These are phyloP conservation scores for Zasmidium cellare DNA, from an alignment of 2,329 filamentous ascomycete species.

Conservation along the genomic window DNA sequence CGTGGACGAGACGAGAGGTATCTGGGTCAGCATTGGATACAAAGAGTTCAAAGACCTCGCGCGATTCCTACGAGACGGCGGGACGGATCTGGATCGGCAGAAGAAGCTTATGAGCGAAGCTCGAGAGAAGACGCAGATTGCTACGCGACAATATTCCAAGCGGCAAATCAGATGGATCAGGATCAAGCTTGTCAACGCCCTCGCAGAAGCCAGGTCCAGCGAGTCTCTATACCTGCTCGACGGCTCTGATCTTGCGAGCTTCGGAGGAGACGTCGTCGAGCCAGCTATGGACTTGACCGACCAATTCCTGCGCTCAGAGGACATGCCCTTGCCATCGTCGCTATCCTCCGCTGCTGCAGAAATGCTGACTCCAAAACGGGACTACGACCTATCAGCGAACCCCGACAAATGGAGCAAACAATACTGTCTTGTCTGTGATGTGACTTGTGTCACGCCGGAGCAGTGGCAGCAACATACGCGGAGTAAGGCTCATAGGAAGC, in stretches of 20 bases:
- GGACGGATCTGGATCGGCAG: constrained; percentile 44
- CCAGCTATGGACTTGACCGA: constrained; percentile 64
- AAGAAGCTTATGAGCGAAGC: constrained; percentile 58
- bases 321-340: constrained; percentile 54
- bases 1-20: constrained; percentile 75
- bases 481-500: constrained; percentile 54
- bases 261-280: constrained; percentile 62
- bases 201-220: constrained; percentile 54
- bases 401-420: constrained; percentile 51
- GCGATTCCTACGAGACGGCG: background rate
- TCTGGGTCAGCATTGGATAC: constrained; percentile 96
- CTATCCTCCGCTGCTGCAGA: constrained; percentile 59
- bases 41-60: constrained; percentile 72
- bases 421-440: constrained; percentile 71
- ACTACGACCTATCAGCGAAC: constrained; percentile 45
- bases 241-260: constrained; percentile 67
- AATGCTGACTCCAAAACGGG: constrained; percentile 58
- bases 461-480: constrained; percentile 60
- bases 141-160: constrained; percentile 84
- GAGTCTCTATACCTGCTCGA: constrained; percentile 75
- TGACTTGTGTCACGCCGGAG: constrained; percentile 55
- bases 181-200: constrained; percentile 72
- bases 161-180: constrained; percentile 86
- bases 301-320: constrained; percentile 61
- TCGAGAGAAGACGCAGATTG: constrained; percentile 74